These are phyloP conservation scores for Ganoderma leucocontextum DNA, from an alignment of 1,284 basidiomycete genomes.

Conservation along the genomic window DNA sequence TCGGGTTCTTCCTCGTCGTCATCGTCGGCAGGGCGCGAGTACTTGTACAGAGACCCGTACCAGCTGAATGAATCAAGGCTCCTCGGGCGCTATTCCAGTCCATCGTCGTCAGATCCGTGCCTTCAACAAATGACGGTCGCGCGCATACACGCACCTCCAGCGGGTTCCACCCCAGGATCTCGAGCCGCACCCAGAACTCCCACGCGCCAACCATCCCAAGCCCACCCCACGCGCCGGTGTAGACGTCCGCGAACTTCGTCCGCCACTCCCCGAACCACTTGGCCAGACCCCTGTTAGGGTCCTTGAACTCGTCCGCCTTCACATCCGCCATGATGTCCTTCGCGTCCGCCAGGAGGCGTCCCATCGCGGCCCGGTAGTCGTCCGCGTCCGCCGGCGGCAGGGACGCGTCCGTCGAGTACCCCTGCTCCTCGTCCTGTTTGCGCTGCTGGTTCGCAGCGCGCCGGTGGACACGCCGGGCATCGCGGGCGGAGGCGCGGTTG, in stretches of 20 bases:
- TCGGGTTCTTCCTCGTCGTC: constrained; percentile 57
- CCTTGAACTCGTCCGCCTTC: constrained; percentile 84
- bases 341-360: constrained; percentile 60
- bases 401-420: constrained; percentile 86
- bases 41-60: constrained; percentile 82
- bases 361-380: constrained; percentile 76
- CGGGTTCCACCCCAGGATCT: constrained; percentile 89
- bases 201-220: constrained; percentile 90
- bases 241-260: constrained; percentile 79
- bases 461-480: constrained; percentile 55
- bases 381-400: constrained; percentile 70
- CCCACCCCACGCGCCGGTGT: constrained; percentile 90
- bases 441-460: constrained; percentile 37
- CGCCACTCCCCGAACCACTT: constrained; percentile 86
- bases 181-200: constrained; percentile 95
- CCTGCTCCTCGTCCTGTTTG: constrained; percentile 54
- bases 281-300: constrained; percentile 79
- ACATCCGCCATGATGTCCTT: constrained; percentile 82
- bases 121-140: background rate
- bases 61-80: constrained; percentile 85
- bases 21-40: constrained; percentile 64
- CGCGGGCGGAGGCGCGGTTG: constrained; percentile 64
- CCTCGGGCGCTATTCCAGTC: constrained; percentile 53
- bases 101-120: constrained; percentile 21
- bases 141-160: constrained; percentile 64